Evolutionary conservation across 208 protist genomes (phyloP), one percentile per base, ranked within the genome.

Genomic region (Acanthamoeba triangularis): DNA sequence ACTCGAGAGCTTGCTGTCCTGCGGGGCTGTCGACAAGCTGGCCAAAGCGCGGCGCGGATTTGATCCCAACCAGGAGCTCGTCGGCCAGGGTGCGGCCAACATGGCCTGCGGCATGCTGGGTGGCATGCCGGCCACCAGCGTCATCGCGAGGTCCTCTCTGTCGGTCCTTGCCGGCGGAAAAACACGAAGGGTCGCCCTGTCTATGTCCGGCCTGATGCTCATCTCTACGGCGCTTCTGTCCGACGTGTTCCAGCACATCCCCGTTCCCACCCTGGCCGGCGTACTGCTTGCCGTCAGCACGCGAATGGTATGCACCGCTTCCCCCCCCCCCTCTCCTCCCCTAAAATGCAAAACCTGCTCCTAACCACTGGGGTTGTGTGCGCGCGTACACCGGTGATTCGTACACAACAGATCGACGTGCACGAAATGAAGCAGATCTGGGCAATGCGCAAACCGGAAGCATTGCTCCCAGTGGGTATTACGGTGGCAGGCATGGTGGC

Each of bases 101-200:
- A 85, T 85, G 41, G 76, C 76, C 47, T 85, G 44, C 28, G 76
- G 76, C 47, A 33, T 85, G 44, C 4, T 85, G 44, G 76, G 76
- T 35, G 76, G 76, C 37, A 85, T 85, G 76, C 76, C 76, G 44
- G 76, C 76, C 11, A 85, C 76, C 76, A 85, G 76, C 47, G 76
- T 85, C 76, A 85, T 85, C 47, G 76, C 76, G 44, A 28, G 76
- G 8, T 85, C 76, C 6, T 85, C 76, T 14, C 76, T 85, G 25
- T 85, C 76, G 6, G 76, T 85, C 10, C 35, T 85, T 8, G 76
- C 76, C 7, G 76, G 76, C 37, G 76, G 44, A 28, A 85, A 85
- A 44, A 85, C 76, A 0, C 76, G 76, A 7, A 20, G 76, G 18
- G 76, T 56, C 2, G 76, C 76, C 76, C 47, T 85, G 37, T 35